Base-by-base conservation (phyloP, 2,329 filamentous ascomycete species). In the Didymosphaeria variabile region DNA sequence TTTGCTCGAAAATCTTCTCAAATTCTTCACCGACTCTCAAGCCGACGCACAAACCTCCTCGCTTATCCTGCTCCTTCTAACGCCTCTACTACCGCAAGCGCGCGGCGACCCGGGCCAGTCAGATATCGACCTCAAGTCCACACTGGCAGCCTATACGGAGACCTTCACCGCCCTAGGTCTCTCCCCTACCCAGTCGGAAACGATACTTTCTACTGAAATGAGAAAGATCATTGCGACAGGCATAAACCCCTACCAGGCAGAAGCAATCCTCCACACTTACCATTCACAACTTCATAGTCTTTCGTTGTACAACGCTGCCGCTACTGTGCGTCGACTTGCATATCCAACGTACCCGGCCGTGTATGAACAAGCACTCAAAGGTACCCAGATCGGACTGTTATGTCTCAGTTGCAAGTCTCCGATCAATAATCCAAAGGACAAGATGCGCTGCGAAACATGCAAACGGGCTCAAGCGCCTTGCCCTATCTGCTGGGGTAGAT, bases 381-480 rank as follows among this genome's bases (percentile, higher is more conserved):
- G 87, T 62, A 86, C 83, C 12, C 81, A 80, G 58, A 79, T 88
- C 46, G 84, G 83, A 55, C 78, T 87, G 8, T 80, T 82, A 64
- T 89, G 87, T 69, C 82, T 84, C 38, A 81, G 81, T 47, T 89
- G 87, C 77, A 83, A 83, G 64, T 84, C 83, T 47, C 82, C 85
- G 6, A 84, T 86, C 65, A 83, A 84, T 60, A 84, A 85, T 51
- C 80, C 83, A 1, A 79, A 79, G 36, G 81, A 83, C 60, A 84
- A 84, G 63, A 78, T 80, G 61, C 79, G 80, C 42, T 87, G 85
- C 67, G 79, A 86, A 66, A 82, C 79, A 47, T 87, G 86, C 67
- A 76, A 75, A 57, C 69, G 71, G 46, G 75, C 79, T 32, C 79
- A 76, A 73, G 81, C 69, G 59, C 75, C 74, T 26, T 84, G 78